These are phyloP conservation scores for Leccinum boreale DNA, from an alignment of 768 basidiomycete species.

Conservation along the genomic window DNA sequence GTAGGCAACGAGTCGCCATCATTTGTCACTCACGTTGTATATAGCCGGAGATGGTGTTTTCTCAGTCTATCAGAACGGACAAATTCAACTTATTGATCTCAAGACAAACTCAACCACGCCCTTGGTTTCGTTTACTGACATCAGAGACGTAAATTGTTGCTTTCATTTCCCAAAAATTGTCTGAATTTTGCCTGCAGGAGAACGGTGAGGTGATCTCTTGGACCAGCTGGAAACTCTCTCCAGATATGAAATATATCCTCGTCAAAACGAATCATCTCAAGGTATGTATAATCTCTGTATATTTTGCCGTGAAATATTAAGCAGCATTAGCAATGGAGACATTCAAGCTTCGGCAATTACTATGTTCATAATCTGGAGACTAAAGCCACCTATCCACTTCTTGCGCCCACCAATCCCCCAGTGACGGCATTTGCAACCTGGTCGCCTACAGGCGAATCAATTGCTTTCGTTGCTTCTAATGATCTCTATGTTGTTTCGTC, in stretches of 20 bases:
- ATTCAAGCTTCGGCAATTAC: conserved; percentile 88
- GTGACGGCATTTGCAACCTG: conserved; percentile 78
- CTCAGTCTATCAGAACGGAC: conserved; percentile 55
- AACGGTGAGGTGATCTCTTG: conserved; percentile 49
- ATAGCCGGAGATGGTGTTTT: conserved; percentile 94
- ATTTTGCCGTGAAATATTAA: conserved; percentile 4
- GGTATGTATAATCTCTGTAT: conserved; percentile 36
- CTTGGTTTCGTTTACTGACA: conserved; percentile 55
- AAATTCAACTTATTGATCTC: conserved; percentile 79
- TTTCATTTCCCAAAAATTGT: background rate
- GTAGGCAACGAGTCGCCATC: conserved; percentile 12
- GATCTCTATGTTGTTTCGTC: conserved; percentile 84
- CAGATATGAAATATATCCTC: conserved; percentile 88
- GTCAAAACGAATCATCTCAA: conserved; percentile 74
- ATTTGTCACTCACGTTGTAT: conserved; percentile 6
- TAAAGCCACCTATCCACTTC: conserved; percentile 66
- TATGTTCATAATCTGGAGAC: conserved; percentile 81
- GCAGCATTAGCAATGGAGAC: conserved; percentile 82
- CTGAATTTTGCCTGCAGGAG: conserved; percentile 40
- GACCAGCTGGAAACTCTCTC: conserved; percentile 75
- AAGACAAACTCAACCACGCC: conserved; percentile 65
- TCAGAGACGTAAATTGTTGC: conserved; percentile 55
- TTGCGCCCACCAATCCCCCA: conserved; percentile 66
- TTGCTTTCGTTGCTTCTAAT: conserved; percentile 84
- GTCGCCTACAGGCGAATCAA: conserved; percentile 77